A percentile compares a stretch with the other conserved stretches of the same genome.
Conservation (phyloP, 176 grass and related monocot genomes). For the Oropetium thomaeum region DNA sequence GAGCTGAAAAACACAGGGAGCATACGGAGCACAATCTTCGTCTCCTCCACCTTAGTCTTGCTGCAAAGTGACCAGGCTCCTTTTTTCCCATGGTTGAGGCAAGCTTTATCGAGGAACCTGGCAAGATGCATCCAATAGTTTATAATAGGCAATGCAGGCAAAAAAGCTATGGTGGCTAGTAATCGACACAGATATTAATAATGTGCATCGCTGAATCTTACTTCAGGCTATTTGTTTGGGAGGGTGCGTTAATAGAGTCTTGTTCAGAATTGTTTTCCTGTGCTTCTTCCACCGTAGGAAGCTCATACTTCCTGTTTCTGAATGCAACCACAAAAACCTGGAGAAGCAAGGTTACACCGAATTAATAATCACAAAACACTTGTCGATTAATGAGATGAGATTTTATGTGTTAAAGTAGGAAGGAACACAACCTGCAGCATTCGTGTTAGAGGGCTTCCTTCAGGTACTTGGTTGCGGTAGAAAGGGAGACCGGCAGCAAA, state of each 20-base stretch:
- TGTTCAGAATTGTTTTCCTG: background rate
- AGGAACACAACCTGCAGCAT: constrained; percentile 54
- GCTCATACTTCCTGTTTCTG: constrained; percentile 42
- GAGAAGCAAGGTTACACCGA: background rate
- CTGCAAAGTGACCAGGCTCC: constrained; percentile 45
- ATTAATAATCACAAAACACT: background rate
- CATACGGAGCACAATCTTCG: constrained; percentile 46
- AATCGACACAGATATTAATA: background rate
- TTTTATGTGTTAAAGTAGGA: background rate
- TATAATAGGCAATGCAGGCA: background rate
- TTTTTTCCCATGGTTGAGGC: constrained; percentile 28
- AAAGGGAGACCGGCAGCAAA: constrained; percentile 45
- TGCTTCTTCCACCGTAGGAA: constrained; percentile 46
- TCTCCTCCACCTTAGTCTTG: constrained; percentile 56
- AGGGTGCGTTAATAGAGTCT: background rate
- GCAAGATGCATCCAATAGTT: background rate
- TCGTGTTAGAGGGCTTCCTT: constrained; percentile 59
- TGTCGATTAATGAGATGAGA: background rate
- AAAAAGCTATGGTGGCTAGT: background rate
- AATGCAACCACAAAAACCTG: constrained; percentile 69
- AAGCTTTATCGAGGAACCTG: constrained; percentile 67
- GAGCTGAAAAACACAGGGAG: constrained; percentile 60
- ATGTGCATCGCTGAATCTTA: constrained; percentile 8
- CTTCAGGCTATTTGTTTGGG: constrained; percentile 24
- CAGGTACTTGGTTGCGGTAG: constrained; percentile 50